Base-by-base conservation (phyloP, 1,284 basidiomycete genomes). In the Grifola frondosa region DNA sequence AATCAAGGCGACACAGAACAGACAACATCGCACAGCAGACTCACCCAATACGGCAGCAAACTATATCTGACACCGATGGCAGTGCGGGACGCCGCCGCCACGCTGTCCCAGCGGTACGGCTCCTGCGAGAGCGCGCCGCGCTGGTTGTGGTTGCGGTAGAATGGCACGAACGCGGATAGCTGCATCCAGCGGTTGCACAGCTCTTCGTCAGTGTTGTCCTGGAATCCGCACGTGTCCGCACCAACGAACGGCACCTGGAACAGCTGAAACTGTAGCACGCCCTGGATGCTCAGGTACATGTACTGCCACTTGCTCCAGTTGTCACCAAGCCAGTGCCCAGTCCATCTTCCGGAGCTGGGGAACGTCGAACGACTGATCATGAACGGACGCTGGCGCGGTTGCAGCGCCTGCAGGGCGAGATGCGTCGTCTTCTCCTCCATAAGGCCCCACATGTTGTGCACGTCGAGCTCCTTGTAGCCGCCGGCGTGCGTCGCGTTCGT, bases 181-280 rank as follows among this genome's bases (percentile, higher is more conserved):
- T 83, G 78, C 82, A 87, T 88, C 89, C 89, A 91, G 15, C 89
- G 76, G 46, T 82, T 84, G 61, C 87, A 88, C 11, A 92, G 72
- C 59, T 89, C 85, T 61, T 92, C 90, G 54, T 70, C 48, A 38
- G 51, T 81, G 61, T 91, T 89, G 0, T 70, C 77, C 46, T 74
- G 69, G 66, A 83, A 83, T 10, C 80, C 81, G 59, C 81, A 53
- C 38, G 51, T 44, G 51, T 53, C 51, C 26, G 86, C 82, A n/a
- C 88, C 88, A 17, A 88, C 85, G 63, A 89, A 81, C 3, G 84
- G 85, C 44, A 86, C 80, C 56, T 84, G 80, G 73, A 80, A 85
- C 34, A 88, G 66, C 64, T 86, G 84, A 73, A 88, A 88, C 59
- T 88, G 85, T 11, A 89, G 66, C 29, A 86, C 66, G 81, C 85